Conservation (phyloP, 805 yeast genomes). For the Sugiyamaella floridensis region DNA sequence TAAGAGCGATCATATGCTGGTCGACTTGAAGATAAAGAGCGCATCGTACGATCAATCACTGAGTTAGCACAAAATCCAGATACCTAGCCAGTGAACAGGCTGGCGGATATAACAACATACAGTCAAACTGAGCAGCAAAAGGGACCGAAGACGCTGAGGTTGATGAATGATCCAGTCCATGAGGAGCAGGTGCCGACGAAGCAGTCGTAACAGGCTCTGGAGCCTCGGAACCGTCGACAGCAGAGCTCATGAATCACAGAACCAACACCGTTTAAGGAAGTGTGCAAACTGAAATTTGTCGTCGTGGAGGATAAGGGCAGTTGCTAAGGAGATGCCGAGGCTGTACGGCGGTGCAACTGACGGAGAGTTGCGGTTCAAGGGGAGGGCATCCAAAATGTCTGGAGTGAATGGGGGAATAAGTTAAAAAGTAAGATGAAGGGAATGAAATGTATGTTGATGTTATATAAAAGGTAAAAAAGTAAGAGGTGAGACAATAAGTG, state of each 20-base stretch:
- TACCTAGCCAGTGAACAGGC: neutral
- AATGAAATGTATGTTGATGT: too few relatives aligned
- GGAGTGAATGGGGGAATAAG: too few relatives aligned
- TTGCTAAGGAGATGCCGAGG: neutral
- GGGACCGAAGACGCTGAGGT: slow-evolving; percentile 6
- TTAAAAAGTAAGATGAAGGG: too few relatives aligned
- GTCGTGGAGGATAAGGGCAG: neutral
- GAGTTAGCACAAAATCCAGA: neutral
- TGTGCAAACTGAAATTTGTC: neutral
- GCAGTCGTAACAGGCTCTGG: neutral
- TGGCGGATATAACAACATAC: slow-evolving; percentile 1
- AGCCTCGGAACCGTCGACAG: neutral
- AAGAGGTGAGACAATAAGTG: too few relatives aligned
- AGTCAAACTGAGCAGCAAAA: slow-evolving; percentile 15
- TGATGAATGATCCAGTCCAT: too few relatives aligned
- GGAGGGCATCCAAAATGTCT: too few relatives aligned
- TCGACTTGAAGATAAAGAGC: slow-evolving; percentile 7
- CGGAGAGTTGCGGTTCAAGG: neutral
- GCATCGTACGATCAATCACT: slow-evolving; percentile 15
- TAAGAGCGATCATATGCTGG: neutral
- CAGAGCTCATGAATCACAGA: neutral
- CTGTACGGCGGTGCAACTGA: neutral
- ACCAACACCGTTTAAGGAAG: neutral
- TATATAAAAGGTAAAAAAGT: too few relatives aligned
- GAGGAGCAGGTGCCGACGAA: too few relatives aligned